Evolutionary conservation across 1,284 basidiomycete genomes (phyloP), one percentile per base, ranked within the genome.

Genomic region (Ceratorhiza oryzae-sativae): DNA sequence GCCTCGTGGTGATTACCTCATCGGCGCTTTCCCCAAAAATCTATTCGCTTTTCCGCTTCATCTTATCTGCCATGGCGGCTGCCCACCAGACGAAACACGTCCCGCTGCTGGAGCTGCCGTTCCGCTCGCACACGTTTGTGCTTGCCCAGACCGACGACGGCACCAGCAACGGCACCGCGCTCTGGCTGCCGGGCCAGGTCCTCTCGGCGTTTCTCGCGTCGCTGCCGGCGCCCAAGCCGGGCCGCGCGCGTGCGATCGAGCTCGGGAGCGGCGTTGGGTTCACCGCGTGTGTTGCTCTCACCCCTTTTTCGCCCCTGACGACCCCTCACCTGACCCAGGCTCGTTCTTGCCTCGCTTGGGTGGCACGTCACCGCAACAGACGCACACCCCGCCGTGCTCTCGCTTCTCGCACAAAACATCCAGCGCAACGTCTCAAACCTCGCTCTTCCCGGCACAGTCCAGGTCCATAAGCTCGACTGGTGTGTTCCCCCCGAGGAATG

Each of bases 151-250:
- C 79, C 72, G 82, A 87, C 79, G 83, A 89, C 77, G 87, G 88
- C 27, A 77, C 79, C 9, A 87, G 89, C 48, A 94, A 92, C 74
- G 94, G 94, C 20, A 93, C 92, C n/a, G 88, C 92, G 1, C 86
- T 96, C 71, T 96, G 94, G 94, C 87, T 94, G 71, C 88, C 89
- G 48, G 90, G 87, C 0, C 93, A 95, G 79, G 86, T 90, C 76
- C 84, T 94, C 42, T 84, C 90, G 8, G 78, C 84, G 58, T 92
- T 88, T 77, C 83, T 93, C n/a, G 80, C 83, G 20, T 78, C 32
- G 36, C 77, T 32, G 61, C 74, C 49, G 45, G 71, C 39, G 51
- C 63, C 6, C 30, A 48, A 41, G 23, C 18, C 30, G 27, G 25
- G 45, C 32, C 75, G 77, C 72, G 72, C 77, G 39, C 73, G 81